Percentiles rank a stretch among this genome's conserved stretches.
phyloP scores from a whole-genome alignment of 805 yeast genomes.

The Barnettozyma wickerhamii region DNA sequence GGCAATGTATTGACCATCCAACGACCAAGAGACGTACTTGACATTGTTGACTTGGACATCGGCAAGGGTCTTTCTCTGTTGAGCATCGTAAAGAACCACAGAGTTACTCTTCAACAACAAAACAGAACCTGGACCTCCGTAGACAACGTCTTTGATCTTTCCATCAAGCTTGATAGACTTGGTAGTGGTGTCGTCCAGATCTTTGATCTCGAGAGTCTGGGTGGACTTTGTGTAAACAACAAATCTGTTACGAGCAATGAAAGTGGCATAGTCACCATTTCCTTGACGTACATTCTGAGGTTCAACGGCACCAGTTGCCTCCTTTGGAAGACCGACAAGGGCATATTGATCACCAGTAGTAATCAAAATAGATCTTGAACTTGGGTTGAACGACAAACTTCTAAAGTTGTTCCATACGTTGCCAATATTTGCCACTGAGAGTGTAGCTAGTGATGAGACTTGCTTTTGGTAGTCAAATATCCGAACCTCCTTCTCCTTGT shows the following conservation, averaged over 20 bases:
- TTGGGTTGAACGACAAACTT: slow-evolving; percentile 84
- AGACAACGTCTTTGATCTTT: slow-evolving; percentile 64
- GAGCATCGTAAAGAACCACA: slow-evolving; percentile 85
- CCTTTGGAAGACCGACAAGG: slow-evolving; percentile 73
- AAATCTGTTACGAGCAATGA: slow-evolving; percentile 93
- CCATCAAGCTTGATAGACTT: slow-evolving; percentile 71
- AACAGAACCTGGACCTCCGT: slow-evolving; percentile 80
- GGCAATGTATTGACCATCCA: slow-evolving; percentile 84
- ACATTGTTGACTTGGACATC: slow-evolving; percentile 70
- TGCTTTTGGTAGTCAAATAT: slow-evolving; percentile 63
- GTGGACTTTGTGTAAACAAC: slow-evolving; percentile 67
- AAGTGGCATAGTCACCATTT: slow-evolving; percentile 78
- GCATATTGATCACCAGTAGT: slow-evolving; percentile 77
- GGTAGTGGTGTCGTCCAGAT: slow-evolving; percentile 75
- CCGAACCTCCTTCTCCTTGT: slow-evolving; percentile 83
- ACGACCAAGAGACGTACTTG: slow-evolving; percentile 86
- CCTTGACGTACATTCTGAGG: slow-evolving; percentile 80
- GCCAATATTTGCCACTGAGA: slow-evolving; percentile 81
- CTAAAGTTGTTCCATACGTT: slow-evolving; percentile 83
- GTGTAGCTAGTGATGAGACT: slow-evolving; percentile 68
- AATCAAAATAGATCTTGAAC: slow-evolving; percentile 81
- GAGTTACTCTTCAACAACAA: slow-evolving; percentile 66
- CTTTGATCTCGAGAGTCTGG: slow-evolving; percentile 75
- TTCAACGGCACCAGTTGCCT: slow-evolving; percentile 89
- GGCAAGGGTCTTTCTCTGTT: slow-evolving; percentile 76